A percentile compares a stretch with the other conserved stretches of the same genome.
These are phyloP conservation scores for Colletotrichum truncatum DNA, from an alignment of 2,329 filamentous ascomycete genomes.

Conservation along the genomic window DNA sequence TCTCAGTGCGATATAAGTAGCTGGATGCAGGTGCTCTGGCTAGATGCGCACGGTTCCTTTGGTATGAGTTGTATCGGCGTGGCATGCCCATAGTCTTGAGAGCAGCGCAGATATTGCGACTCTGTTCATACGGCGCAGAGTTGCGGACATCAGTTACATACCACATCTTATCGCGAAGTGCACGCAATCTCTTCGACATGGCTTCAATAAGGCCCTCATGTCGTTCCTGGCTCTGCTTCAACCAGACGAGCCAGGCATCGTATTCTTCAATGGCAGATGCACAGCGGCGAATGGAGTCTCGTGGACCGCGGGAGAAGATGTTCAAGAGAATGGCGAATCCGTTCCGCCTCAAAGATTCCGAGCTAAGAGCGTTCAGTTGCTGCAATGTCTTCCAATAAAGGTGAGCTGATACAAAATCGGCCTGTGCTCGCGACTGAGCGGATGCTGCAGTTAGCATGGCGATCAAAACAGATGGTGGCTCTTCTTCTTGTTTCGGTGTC, in stretches of 20 bases:
- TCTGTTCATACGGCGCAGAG: constrained; percentile 87
- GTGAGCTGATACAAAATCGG: constrained; percentile 85
- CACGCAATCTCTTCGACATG: constrained; percentile 77
- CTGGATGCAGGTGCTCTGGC: constrained; percentile 60
- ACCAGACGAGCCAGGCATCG: constrained; percentile 83
- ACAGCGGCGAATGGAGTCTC: constrained; percentile 74
- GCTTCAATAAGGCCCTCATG: constrained; percentile 78
- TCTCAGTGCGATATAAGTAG: constrained; percentile 82
- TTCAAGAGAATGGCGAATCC: constrained; percentile 77
- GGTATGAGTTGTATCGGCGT: constrained; percentile 62
- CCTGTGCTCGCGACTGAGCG: constrained; percentile 78
- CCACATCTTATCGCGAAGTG: constrained; percentile 97
- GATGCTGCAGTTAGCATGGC: constrained; percentile 82
- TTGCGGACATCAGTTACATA: constrained; percentile 94
- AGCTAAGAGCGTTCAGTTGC: constrained; percentile 72
- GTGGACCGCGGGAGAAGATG: constrained; percentile 77
- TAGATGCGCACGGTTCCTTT: constrained; percentile 57
- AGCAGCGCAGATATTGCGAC: constrained; percentile 84
- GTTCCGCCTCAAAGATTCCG: constrained; percentile 69
- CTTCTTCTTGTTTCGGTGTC: constrained; percentile 15
- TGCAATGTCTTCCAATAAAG: constrained; percentile 86
- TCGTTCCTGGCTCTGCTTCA: constrained; percentile 83
- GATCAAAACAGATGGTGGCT: constrained; percentile 60
- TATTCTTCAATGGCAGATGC: constrained; percentile 80
- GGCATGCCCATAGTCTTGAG: constrained; percentile 88